Evolutionary conservation across 306 rosid species (phyloP).

Genomic region (Trichosanthes cucumerina): DNA sequence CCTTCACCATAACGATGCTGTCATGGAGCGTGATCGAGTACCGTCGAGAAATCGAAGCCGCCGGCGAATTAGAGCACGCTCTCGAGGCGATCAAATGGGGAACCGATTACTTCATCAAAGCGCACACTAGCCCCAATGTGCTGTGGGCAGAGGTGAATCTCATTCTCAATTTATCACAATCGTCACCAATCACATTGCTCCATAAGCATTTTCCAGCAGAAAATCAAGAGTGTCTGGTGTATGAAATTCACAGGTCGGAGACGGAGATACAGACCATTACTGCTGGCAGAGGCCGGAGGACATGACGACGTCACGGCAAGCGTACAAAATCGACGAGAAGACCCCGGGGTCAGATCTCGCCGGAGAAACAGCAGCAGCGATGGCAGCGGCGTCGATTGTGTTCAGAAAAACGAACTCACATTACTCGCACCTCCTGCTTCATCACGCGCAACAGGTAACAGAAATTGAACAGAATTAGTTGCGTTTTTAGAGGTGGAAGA

Average conservation of each 20-base stretch:
- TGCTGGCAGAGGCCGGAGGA: constrained; percentile 99
- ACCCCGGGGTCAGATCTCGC: constrained; percentile 98
- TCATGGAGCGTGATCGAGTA: constrained; percentile 81
- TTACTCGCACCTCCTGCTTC: constrained; percentile 72
- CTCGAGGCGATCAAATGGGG: constrained; percentile 97
- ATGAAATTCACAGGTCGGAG: constrained; percentile 57
- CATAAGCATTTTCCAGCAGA: too few relatives aligned
- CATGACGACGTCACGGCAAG: constrained; percentile 93
- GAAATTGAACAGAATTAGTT: background rate
- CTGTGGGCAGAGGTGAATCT: constrained; percentile 80
- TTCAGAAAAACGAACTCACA: constrained; percentile 76
- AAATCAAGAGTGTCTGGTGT: background rate
- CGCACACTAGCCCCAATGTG: constrained; percentile 84
- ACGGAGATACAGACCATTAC: constrained; percentile 95
- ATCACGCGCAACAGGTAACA: constrained; percentile 76
- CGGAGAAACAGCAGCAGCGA: constrained; percentile 84
- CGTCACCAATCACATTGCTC: background rate
- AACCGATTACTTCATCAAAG: constrained; percentile 92
- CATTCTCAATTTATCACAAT: background rate
- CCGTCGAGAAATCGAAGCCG: constrained; percentile 48
- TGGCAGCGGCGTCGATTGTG: constrained; percentile 84
- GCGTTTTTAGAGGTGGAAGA: background rate
- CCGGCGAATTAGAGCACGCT: constrained; percentile 74
- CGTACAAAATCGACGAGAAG: constrained; percentile 67
- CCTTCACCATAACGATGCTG: constrained; percentile 92